These are phyloP conservation scores for Beauveria sp. DNA, from an alignment of 2,329 filamentous ascomycete species.

Conservation along the genomic window DNA sequence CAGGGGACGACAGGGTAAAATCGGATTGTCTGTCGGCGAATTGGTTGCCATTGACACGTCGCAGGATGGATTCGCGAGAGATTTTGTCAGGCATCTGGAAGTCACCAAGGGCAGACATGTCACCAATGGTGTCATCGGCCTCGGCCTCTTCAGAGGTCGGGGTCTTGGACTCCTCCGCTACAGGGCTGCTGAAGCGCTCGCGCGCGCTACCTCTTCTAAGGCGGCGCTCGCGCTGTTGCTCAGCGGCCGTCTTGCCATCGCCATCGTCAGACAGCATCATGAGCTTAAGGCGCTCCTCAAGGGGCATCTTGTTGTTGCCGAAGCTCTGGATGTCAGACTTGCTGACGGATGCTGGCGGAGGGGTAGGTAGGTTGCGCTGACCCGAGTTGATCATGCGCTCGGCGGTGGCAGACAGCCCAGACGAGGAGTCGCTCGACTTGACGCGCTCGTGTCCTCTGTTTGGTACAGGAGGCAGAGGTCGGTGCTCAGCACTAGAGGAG, in stretches of 20 bases:
- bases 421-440: constrained; percentile 42
- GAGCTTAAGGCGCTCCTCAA: constrained; percentile 77
- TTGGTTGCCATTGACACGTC: constrained; percentile 67
- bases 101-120: constrained; percentile 51
- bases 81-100: constrained; percentile 69
- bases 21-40: constrained; percentile 51
- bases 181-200: constrained; percentile 40
- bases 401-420: constrained; percentile 59
- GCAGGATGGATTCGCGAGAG: constrained; percentile 86
- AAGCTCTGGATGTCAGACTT: constrained; percentile 76
- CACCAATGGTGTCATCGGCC: constrained; percentile 52
- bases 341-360: constrained; percentile 57
- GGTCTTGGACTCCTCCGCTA: constrained; percentile 21
- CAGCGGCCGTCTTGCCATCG: constrained; percentile 48
- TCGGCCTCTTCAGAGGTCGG: constrained; percentile 34
- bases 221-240: constrained; percentile 60
- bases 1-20: constrained; percentile 56
- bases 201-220: constrained; percentile 54
- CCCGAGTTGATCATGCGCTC: constrained; percentile 58
- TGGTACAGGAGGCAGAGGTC: constrained; percentile 82
- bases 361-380: constrained; percentile 63
- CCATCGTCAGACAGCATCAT: constrained; percentile 77
- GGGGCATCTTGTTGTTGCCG: constrained; percentile 66
- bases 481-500: constrained; percentile 70
- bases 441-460: constrained; percentile 32